Evolutionary conservation across 2,329 filamentous ascomycete genomes (phyloP).

Genomic region (Exophiala sideris): DNA sequence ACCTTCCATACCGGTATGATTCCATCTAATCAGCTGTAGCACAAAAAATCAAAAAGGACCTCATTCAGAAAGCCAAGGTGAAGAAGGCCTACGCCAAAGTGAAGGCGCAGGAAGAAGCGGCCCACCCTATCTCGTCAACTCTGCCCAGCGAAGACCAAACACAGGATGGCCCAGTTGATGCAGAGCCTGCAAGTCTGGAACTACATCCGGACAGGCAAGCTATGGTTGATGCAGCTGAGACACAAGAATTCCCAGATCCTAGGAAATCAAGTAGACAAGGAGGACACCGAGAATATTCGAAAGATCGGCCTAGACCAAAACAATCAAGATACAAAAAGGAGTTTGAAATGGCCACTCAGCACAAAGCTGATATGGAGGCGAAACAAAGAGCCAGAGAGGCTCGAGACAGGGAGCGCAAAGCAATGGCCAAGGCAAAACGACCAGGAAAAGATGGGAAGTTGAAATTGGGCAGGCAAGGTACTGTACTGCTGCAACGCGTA

Average conservation of each 20-base stretch:
- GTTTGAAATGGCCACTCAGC: constrained; percentile 63
- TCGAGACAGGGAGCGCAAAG: constrained; percentile 67
- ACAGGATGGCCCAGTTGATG: constrained; percentile 13
- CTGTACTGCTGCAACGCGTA: constrained; percentile 72
- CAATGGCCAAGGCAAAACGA: constrained; percentile 59
- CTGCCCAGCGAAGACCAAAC: constrained; percentile 25
- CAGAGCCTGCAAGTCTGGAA: constrained; percentile 44
- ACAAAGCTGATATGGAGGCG: constrained; percentile 58
- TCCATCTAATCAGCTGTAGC: constrained; percentile 47
- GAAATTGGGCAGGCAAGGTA: constrained; percentile 78
- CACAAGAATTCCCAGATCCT: constrained; percentile 18
- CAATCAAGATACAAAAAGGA: constrained; percentile 61
- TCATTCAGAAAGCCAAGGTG: constrained; percentile 90
- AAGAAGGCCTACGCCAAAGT: constrained; percentile 91
- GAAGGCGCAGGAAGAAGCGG: constrained; percentile 58
- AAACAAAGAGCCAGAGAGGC: constrained; percentile 37
- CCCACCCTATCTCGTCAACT: constrained; percentile 29
- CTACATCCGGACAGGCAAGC: constrained; percentile 61
- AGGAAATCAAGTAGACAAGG: constrained; percentile 19
- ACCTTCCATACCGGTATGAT: not conserved
- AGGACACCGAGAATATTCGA: constrained; percentile 25
- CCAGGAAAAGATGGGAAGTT: constrained; percentile 67
- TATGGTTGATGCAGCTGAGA: constrained; percentile 51
- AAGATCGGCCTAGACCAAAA: constrained; percentile 39
- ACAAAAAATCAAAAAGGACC: constrained; percentile 80